phyloP scores from a whole-genome alignment of 2,329 filamentous ascomycete species.

The Cercospora janseana region DNA sequence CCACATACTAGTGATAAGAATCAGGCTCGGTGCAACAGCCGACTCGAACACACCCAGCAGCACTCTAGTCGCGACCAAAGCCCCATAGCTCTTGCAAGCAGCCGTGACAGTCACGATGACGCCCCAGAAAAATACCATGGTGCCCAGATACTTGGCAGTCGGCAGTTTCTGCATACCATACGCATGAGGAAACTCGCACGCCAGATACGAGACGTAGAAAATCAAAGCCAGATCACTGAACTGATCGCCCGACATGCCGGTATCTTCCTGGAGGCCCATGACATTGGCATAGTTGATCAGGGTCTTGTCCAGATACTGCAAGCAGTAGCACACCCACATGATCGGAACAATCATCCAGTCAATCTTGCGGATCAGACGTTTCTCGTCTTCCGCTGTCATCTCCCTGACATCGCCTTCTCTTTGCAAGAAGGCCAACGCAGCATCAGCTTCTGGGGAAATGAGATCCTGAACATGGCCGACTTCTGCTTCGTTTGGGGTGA shows the following conservation, averaged over 20 bases:
- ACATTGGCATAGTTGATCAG: conserved; percentile 45
- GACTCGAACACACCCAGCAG: conserved; percentile 56
- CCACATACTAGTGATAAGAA: conserved; percentile 54
- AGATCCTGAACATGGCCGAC: conserved; percentile 27
- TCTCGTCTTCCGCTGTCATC: conserved; percentile 32
- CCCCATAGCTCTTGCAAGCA: conserved; percentile 52
- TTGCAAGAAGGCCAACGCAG: conserved; percentile 35
- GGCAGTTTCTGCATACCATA: conserved; percentile 55
- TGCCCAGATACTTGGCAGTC: conserved; percentile 53
- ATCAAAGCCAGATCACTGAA: conserved; percentile 38
- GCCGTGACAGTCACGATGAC: conserved; percentile 49
- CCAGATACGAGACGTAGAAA: conserved; percentile 42
- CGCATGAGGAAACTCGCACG: conserved; percentile 44
- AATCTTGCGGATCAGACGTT: conserved; percentile 37
- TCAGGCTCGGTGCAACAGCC: conserved; percentile 54
- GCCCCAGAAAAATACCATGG: conserved; percentile 47
- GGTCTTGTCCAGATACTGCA: conserved; percentile 45
- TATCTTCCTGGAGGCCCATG: conserved; percentile 43
- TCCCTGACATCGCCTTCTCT: conserved; percentile 29
- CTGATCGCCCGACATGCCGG: conserved; percentile 37
- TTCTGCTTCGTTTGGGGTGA: background rate
- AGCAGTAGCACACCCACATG: conserved; percentile 39
- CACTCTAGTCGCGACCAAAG: conserved; percentile 51
- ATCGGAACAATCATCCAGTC: conserved; percentile 45
- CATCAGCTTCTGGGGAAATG: conserved; percentile 30